Percentiles rank a stretch among this genome's conserved stretches.
Conservation (phyloP, 177 flowering plant species). For the Vitis hybrid region DNA sequence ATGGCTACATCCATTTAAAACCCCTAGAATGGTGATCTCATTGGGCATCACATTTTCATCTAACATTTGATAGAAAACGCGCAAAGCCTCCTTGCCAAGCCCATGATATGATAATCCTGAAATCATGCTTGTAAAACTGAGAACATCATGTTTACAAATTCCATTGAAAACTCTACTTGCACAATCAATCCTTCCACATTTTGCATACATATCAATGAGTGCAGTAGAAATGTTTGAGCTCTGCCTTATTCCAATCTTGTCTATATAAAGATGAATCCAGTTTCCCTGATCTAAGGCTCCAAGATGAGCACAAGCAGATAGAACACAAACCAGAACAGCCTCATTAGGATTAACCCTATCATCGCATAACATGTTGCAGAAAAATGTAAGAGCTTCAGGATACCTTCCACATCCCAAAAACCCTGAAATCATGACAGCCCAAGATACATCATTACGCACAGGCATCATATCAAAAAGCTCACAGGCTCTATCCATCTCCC, state of each 20-base stretch:
- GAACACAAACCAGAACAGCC: slow-evolving; percentile 49
- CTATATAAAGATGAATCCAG: slow-evolving; percentile 42
- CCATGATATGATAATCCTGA: slow-evolving; percentile 48
- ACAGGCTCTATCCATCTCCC: slow-evolving; percentile 35
- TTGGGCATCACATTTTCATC: slow-evolving; percentile 35
- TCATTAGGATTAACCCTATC: slow-evolving; percentile 43
- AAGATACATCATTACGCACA: slow-evolving; percentile 41
- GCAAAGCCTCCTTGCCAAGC: slow-evolving; percentile 44
- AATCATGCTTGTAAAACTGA: slow-evolving; percentile 35
- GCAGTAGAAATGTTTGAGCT: slow-evolving; percentile 43
- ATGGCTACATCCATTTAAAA: slow-evolving; percentile 57
- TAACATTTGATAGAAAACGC: slow-evolving; percentile 37
- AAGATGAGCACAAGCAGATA: slow-evolving; percentile 61
- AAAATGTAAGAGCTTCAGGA: slow-evolving; percentile 37
- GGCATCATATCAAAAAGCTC: slow-evolving; percentile 43
- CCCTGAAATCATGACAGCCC: slow-evolving; percentile 55
- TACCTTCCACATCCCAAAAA: slow-evolving; percentile 36
- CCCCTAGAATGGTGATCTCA: slow-evolving; percentile 43
- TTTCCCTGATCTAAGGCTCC: slow-evolving; percentile 57
- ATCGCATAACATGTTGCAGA: slow-evolving; percentile 33
- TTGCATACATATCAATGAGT: slow-evolving; percentile 69
- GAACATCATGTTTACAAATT: slow-evolving; percentile 26
- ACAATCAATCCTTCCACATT: slow-evolving; percentile 51
- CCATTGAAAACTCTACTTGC: slow-evolving; percentile 34
- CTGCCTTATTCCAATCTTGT: slow-evolving; percentile 18